phyloP scores from a whole-genome alignment of 805 yeast species.

The Hanseniaspora thailandica region DNA sequence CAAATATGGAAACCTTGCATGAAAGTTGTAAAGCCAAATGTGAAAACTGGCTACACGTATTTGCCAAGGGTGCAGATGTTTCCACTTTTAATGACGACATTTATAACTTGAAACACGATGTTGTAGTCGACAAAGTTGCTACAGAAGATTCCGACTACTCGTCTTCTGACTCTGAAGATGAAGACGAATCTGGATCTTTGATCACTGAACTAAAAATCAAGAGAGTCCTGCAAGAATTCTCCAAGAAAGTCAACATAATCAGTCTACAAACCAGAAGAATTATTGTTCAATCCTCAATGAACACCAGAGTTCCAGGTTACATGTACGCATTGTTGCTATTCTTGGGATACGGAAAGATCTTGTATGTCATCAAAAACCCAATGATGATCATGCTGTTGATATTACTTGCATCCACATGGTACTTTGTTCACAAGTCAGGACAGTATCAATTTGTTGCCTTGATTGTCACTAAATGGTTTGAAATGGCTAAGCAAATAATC shows the following conservation, averaged over 20 bases:
- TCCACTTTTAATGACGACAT: constrained; percentile 40
- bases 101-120: constrained; percentile 49
- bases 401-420: constrained; percentile 42
- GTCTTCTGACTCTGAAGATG: constrained; percentile 40
- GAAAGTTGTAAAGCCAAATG: background rate
- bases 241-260: constrained; percentile 64
- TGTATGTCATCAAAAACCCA: constrained; percentile 80
- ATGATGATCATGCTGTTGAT: constrained; percentile 58
- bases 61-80: constrained; percentile 1
- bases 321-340: constrained; percentile 60
- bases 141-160: constrained; percentile 36
- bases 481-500: constrained; percentile 44
- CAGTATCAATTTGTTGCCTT: constrained; percentile 64
- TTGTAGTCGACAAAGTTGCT: constrained; percentile 40
- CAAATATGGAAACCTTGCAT: constrained; percentile 11
- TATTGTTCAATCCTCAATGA: constrained; percentile 48
- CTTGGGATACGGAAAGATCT: constrained; percentile 91
- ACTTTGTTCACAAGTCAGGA: constrained; percentile 57
- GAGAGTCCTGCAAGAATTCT: constrained; percentile 46
- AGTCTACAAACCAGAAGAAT: constrained; percentile 85
- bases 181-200: constrained; percentile 34
- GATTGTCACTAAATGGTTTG: constrained; percentile 45
- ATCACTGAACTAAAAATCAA: constrained; percentile 47
- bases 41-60: constrained; percentile 41
- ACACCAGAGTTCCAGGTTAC: constrained; percentile 70